Base-by-base conservation (phyloP, 129 eudicot genomes). In the Flaveria bidentis region DNA sequence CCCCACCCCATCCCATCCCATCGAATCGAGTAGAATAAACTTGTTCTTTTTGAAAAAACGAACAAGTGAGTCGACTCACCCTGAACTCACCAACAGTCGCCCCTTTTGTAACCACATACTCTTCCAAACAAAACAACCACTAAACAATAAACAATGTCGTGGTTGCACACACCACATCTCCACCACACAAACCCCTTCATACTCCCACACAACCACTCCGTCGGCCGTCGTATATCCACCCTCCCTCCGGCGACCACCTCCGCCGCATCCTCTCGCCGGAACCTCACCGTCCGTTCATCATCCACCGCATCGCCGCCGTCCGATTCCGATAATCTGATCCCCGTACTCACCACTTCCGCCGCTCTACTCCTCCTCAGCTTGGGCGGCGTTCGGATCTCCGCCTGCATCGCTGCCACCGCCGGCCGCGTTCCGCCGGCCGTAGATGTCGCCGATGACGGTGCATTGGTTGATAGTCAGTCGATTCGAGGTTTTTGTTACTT, bases 291-390 rank as follows among this genome's bases (percentile, higher is more conserved):
- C 18, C 53, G 63, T 69, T 85, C 80, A 1, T 50, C 74, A 9
- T 28, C 77, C 45, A 26, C 28, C 41, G 46, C 74, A 28, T 66
- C 72, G 49, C 79, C 69, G 56, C 30, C 74, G 22, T 74, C 82
- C 39, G 60, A 65, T 66, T 64, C 57, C 5, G 53, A 60, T 51
- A 70, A 79, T n/a, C 71, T 80, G 53, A 53, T 68, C 18, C 86
- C 87, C 65, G 58, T 76, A 58, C 64, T 88, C 22, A 83, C 88
- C 30, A 81, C 83, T 52, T 83, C 88, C 5, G 84, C 87, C 3
- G 84, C 89, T 10, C 80, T 87, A 78, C 69, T 88, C 17, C 47
- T 88, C 7, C 61, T 86, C 20, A 85, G 88, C 12, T 63, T 88
- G 6, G 85, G 82, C 26, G 58, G 87, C 10, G 15, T 82, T 75